Evolutionary conservation across 23 red algal species (phyloP), one percentile per base, ranked within the genome.

Genomic region (Agarophyton chilense): DNA sequence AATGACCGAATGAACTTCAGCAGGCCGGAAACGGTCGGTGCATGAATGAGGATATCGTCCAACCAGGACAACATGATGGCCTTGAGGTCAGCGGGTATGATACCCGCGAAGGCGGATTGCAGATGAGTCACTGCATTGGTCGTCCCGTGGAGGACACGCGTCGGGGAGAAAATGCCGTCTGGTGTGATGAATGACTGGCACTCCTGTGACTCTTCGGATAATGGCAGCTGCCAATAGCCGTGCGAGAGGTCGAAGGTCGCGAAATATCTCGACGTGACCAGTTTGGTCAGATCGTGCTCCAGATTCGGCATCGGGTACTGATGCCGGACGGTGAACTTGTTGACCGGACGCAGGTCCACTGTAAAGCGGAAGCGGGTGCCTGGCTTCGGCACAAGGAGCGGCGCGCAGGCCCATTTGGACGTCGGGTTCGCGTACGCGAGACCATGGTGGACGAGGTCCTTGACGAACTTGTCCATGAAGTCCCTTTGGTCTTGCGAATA

Each of bases 101-200:
- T 65, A 3, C 66, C 84, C 4, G 67, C 84, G 40, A 89, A 19
- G 19, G 70, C 24, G 5, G 84, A 89, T 38, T 76, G 84, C 66
- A 89, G 22, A 67, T 89, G 67, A 25, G 70, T 29, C 43, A 78
- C 72, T 8, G 84, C 66, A 51, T 89, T 77, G 4, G 67, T 89
- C 24, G 84, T 89, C 18, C 66, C 84, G 36, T 89, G 66, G n/a
- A 89, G 50, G 40, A 89, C 84, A 40, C 84, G 52, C 26, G 41
- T 89, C 21, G 29, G 84, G 24, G 84, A 58, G 84, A 61, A 77
- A 36, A 89, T 78, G 5, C 84, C 84, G 39, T 78, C 67, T 13
- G 84, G 45, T 47, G 70, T 89, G 22, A 89, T 77, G 49, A 89
- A 78, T 18, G 66, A 89, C 21, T 89, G 67, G 40, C 70, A 29